These are phyloP conservation scores for Mortierella hygrophila DNA, from an alignment of 192 early-diverging fungal species.

Conservation along the genomic window DNA sequence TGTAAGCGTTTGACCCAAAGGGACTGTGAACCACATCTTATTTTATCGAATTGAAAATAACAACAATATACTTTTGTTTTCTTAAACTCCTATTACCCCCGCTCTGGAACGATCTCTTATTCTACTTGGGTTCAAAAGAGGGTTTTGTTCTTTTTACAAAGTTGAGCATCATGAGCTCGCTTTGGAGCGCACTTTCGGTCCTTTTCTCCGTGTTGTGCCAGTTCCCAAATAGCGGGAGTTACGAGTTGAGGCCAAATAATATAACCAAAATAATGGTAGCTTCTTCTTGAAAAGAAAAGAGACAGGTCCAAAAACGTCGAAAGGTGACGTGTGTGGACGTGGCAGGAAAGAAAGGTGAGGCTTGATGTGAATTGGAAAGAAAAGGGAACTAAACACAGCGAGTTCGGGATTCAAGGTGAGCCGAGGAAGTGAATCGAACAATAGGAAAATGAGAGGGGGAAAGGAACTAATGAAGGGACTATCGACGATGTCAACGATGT, in stretches of 20 bases:
- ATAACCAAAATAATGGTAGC: background rate
- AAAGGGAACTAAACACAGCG: background rate
- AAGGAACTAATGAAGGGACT: background rate
- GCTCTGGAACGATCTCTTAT: background rate
- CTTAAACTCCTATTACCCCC: conserved; percentile 5
- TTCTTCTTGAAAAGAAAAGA: background rate
- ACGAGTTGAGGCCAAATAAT: background rate
- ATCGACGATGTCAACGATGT: background rate
- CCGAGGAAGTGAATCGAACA: background rate
- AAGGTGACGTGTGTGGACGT: background rate
- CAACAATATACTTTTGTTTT: background rate
- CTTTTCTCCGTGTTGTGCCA: background rate
- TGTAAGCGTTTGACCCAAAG: background rate
- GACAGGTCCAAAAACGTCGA: background rate
- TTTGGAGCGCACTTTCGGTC: background rate
- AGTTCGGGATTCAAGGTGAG: background rate
- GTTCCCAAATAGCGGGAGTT: background rate
- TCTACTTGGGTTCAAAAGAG: background rate
- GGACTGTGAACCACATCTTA: background rate
- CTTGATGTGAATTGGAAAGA: background rate
- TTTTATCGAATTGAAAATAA: background rate
- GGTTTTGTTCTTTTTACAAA: background rate
- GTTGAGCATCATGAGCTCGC: background rate
- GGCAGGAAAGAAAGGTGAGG: background rate
- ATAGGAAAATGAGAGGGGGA: background rate